Evolutionary conservation across 495 filamentous ascomycete genomes (phyloP).

Genomic region (Tuber magnatum): DNA sequence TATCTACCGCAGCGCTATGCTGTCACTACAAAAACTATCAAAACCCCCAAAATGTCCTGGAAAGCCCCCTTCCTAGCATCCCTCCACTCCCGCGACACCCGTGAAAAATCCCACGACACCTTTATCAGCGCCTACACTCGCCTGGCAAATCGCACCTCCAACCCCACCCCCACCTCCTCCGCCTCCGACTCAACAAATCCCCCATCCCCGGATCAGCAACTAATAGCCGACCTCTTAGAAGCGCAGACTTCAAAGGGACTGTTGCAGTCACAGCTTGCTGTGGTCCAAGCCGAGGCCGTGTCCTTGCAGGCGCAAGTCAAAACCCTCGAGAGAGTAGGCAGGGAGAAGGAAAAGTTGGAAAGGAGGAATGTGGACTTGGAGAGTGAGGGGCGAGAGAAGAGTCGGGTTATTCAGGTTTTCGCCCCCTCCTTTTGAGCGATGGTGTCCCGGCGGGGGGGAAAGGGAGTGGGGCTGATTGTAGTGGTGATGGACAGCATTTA

Average conservation of each 20-base stretch:
- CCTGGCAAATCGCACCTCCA: constrained; percentile 25
- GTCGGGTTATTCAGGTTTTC: constrained; percentile 63
- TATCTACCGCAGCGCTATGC: not conserved
- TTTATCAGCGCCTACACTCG: constrained; percentile 54
- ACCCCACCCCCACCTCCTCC: constrained; percentile 7
- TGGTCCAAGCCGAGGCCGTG: constrained; percentile 46
- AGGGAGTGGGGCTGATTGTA: constrained; percentile 1
- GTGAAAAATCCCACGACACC: constrained; percentile 52
- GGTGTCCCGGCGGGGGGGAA: not conserved
- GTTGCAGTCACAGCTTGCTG: constrained; percentile 55
- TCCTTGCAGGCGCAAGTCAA: constrained; percentile 39
- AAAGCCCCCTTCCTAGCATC: constrained; percentile 52
- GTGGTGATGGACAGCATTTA: constrained; percentile 53
- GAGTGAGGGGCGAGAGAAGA: constrained; percentile 76
- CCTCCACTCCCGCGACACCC: constrained; percentile 51
- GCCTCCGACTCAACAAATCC: not conserved
- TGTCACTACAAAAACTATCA: constrained; percentile 17
- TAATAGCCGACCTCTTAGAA: constrained; percentile 55
- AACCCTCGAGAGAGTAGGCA: constrained; percentile 54
- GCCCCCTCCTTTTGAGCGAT: not conserved
- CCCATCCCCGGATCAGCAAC: constrained; percentile 11
- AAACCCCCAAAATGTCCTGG: constrained; percentile 45
- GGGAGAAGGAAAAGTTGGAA: constrained; percentile 55
- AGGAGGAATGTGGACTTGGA: constrained; percentile 68
- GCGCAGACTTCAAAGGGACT: constrained; percentile 65